Percentiles rank a stretch among this genome's conserved stretches.
Evolutionary conservation across 306 rosid species (phyloP).

Genomic region (Gynostemma pentaphyllum): DNA sequence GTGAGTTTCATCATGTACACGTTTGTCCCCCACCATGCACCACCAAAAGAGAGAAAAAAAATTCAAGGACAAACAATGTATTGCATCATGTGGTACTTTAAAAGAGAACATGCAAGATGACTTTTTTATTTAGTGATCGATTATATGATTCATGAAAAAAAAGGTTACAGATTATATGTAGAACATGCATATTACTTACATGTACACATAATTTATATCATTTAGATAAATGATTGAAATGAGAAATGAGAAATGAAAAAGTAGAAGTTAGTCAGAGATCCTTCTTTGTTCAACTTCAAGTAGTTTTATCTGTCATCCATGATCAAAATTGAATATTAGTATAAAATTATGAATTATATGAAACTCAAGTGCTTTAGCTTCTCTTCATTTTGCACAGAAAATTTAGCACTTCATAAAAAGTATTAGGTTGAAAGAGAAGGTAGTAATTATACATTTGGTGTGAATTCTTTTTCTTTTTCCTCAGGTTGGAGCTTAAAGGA

Average conservation of each 20-base stretch:
- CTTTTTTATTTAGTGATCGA: no score
- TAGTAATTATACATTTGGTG: neutral
- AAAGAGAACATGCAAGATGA: no score
- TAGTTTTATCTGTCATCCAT: neutral
- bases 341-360: neutral
- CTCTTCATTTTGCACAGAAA: neutral
- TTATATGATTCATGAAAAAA: no score
- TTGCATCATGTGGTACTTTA: neutral
- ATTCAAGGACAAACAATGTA: neutral
- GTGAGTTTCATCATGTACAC: conserved; percentile 31
- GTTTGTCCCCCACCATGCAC: neutral
- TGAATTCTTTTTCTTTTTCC: conserved; percentile 5
- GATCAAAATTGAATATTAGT: neutral
- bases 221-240: neutral
- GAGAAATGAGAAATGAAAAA: neutral
- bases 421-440: neutral
- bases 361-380: neutral
- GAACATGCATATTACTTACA: neutral
- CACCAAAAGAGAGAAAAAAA: neutral
- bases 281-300: neutral
- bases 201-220: no score
- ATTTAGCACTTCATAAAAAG: neutral
- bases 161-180: no score
- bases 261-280: neutral
- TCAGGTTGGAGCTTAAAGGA: conserved; percentile 82